These are phyloP conservation scores for Erythrobasidium yunnanense DNA, from an alignment of 768 basidiomycete genomes.

Conservation along the genomic window DNA sequence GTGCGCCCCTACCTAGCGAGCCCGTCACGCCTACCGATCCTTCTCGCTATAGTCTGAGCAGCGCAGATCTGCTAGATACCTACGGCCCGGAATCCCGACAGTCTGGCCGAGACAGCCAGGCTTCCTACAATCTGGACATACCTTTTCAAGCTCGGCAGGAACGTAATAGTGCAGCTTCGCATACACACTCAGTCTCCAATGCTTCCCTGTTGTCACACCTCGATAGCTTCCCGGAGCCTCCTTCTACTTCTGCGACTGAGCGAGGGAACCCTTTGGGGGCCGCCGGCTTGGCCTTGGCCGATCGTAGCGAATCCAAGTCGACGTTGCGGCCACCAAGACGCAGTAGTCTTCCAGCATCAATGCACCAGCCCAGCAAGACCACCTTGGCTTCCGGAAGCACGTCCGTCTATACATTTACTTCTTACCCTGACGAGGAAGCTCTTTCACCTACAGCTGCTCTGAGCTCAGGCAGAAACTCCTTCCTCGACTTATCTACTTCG, in stretches of 20 bases:
- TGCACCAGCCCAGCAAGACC: neutral
- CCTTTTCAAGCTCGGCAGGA: neutral
- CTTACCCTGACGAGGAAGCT: neutral
- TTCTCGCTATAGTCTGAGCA: constrained; percentile 1
- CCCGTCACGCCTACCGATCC: neutral
- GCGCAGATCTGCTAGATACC: constrained; percentile 3
- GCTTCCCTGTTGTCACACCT: constrained; percentile 7
- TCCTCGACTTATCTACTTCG: constrained; percentile 13
- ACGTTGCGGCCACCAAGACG: neutral
- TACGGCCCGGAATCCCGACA: neutral
- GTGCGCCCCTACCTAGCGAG: neutral
- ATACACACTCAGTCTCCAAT: constrained; percentile 13
- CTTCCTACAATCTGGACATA: neutral
- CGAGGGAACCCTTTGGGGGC: neutral
- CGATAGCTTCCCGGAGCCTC: constrained; percentile 18
- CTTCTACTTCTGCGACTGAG: neutral
- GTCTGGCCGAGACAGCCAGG: constrained; percentile 4
- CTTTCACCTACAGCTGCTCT: neutral
- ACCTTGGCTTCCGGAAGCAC: constrained; percentile 1
- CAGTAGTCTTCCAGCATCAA: neutral
- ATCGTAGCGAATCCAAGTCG: neutral
- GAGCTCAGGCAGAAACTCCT: neutral
- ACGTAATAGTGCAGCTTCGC: constrained; percentile 10
- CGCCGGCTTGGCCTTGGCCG: neutral
- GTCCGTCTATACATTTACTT: constrained; percentile 11